Evolutionary conservation across 192 early-diverging fungal genomes (phyloP).

Genomic region (Backusella liffmaniae): DNA sequence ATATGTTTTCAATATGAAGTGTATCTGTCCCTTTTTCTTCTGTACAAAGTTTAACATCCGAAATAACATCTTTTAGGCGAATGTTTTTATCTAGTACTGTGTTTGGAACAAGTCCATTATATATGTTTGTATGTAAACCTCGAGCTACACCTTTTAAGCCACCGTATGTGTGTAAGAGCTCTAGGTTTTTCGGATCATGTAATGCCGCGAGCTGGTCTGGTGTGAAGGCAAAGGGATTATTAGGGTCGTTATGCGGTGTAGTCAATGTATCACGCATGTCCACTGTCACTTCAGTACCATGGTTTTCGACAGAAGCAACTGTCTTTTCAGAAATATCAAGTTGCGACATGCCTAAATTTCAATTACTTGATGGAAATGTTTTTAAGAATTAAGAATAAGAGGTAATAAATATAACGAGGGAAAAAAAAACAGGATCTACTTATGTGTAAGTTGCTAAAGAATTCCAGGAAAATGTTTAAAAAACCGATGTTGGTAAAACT

Average conservation of each 20-base stretch:
- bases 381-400: neutral
- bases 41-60: neutral
- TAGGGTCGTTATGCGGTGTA: conserved; percentile 32
- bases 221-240: conserved; percentile 56
- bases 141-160: conserved; percentile 50
- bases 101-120: conserved; percentile 44
- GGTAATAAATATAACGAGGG: neutral
- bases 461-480: neutral
- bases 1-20: neutral
- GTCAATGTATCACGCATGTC: conserved; percentile 20
- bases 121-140: conserved; percentile 48
- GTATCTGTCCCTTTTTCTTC: neutral
- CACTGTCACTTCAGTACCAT: conserved; percentile 10
- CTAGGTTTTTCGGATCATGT: conserved; percentile 59
- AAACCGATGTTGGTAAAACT: neutral
- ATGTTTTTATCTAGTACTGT: conserved; percentile 37
- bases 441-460: neutral
- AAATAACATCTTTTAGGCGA: conserved; percentile 17
- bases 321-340: conserved; percentile 6
- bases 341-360: neutral
- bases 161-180: conserved; percentile 38
- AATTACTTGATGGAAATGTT: neutral
- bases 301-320: neutral
- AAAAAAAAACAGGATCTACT: neutral
- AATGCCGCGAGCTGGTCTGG: conserved; percentile 46